Conservation (phyloP, 2,329 filamentous ascomycete species). For the Phoma herbarum region DNA sequence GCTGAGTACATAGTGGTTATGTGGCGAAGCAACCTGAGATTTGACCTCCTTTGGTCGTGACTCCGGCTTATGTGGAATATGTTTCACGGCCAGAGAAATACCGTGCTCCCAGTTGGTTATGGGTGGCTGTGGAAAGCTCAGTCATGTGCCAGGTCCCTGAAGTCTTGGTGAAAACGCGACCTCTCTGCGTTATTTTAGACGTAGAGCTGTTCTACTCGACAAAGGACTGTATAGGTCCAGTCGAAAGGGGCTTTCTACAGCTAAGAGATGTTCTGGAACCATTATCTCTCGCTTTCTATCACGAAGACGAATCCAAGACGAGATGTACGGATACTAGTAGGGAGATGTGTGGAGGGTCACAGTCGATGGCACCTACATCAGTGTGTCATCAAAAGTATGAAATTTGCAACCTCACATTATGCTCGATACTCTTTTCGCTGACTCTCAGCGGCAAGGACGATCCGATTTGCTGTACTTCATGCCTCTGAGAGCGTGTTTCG, state of each 20-base stretch:
- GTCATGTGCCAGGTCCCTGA: too few relatives aligned
- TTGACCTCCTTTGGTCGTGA: background rate
- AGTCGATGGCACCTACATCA: too few relatives aligned
- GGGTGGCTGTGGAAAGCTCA: constrained; percentile 21
- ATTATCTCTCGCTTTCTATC: background rate
- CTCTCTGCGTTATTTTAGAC: constrained; percentile 15
- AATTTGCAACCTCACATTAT: background rate
- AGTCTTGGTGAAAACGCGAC: too few relatives aligned
- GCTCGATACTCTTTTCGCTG: background rate
- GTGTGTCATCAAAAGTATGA: background rate
- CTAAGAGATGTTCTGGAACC: background rate
- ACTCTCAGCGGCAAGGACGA: background rate
- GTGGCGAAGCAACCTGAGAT: background rate
- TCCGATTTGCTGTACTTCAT: background rate
- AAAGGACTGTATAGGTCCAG: constrained; percentile 16
- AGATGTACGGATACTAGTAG: too few relatives aligned
- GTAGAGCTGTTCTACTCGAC: constrained; percentile 14
- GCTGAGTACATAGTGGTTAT: background rate
- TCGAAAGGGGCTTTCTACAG: constrained; percentile 19
- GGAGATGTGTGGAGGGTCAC: too few relatives aligned
- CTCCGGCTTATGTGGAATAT: background rate
- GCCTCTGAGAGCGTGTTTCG: background rate
- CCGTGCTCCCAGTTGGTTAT: constrained; percentile 26
- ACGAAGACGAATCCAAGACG: too few relatives aligned
- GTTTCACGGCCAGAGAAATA: constrained; percentile 2